Evolutionary conservation across 2,329 filamentous ascomycete genomes (phyloP), one percentile per base, ranked within the genome.

Genomic region (Neophaeococcomyces mojaviensis): DNA sequence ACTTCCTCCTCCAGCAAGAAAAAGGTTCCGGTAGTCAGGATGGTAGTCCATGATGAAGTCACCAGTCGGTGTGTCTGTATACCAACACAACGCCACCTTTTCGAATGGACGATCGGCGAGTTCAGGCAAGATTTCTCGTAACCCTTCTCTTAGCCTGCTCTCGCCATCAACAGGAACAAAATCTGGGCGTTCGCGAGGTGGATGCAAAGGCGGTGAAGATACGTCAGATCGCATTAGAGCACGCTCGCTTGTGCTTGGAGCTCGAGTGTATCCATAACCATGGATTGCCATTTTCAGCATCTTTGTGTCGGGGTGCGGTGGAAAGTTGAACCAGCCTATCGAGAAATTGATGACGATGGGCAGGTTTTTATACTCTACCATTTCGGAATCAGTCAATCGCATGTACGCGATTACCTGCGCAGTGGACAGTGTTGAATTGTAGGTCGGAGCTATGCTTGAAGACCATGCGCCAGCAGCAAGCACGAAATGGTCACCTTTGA

Each of bases 391-490:
- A 0, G 80, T 84, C 56, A 97, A 75, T 52, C 79, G 73, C 54
- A 95, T 69, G 67, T 94, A 96, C 10, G 77, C 84, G 20, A 97
- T 62, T 0, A 79, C 77, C 59, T 97, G 90, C 12, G 87, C 90
- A 0, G 88, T 94, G 2, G 89, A 85, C 52, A 84, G 77, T 32
- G 81, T 82, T 36, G 85, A 78, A 20, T 87, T 86, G 38, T 81
- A 73, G 1, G 96, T 70, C 63, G 95, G 85, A 46, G 96, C 68
- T 18, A 96, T 73, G 1, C 77, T 74, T 2, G 82, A 78, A 2
- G 86, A 87, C 89, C 90, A 97, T 3, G 90, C 88, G 13, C 90
- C 90, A 0, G 88, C 81, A 0, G 90, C 88, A 2, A 94, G 73
- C 46, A 96, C 72, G 28, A 47, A 52, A 43, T 57, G 48, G 30